Evolutionary conservation across 345 rosid genomes (phyloP).

Genomic region (Turnera subulata): DNA sequence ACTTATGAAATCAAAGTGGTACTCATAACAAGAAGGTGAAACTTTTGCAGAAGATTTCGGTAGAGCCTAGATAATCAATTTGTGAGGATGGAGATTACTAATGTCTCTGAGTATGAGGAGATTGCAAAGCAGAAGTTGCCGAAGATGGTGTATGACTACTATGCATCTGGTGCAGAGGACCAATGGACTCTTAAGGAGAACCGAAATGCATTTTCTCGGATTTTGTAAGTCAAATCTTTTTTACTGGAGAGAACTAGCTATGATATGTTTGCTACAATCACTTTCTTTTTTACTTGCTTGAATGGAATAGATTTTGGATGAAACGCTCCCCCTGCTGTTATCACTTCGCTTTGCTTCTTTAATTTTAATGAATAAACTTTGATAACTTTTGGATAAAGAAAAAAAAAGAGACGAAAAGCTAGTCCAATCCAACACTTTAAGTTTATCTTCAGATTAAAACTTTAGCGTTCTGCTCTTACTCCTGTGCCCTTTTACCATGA

Average conservation of each 20-base stretch:
- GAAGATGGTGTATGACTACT: constrained; percentile 91
- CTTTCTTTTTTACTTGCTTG: too few species aligned
- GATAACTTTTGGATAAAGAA: too few species aligned
- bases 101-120: constrained; percentile 78
- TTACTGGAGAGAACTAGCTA: neutral
- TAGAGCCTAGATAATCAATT: constrained; percentile 3
- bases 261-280: too few species aligned
- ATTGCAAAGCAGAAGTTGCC: constrained; percentile 87
- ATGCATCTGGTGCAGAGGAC: constrained; percentile 95
- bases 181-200: constrained; percentile 92
- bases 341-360: too few species aligned
- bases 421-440: too few species aligned
- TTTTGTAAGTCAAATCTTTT: constrained; percentile 44
- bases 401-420: too few species aligned
- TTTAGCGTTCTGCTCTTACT: neutral
- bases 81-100: constrained; percentile 67
- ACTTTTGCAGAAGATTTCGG: neutral
- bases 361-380: too few species aligned
- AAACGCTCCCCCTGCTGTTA: too few species aligned
- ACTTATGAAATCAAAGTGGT: neutral
- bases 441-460: neutral
- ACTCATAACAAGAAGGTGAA: neutral
- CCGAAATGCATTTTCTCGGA: constrained; percentile 78
- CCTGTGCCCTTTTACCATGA: neutral
- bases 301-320: too few species aligned